Base-by-base conservation (phyloP, 1,139 yeast genomes). In the Pichia cactophila region DNA sequence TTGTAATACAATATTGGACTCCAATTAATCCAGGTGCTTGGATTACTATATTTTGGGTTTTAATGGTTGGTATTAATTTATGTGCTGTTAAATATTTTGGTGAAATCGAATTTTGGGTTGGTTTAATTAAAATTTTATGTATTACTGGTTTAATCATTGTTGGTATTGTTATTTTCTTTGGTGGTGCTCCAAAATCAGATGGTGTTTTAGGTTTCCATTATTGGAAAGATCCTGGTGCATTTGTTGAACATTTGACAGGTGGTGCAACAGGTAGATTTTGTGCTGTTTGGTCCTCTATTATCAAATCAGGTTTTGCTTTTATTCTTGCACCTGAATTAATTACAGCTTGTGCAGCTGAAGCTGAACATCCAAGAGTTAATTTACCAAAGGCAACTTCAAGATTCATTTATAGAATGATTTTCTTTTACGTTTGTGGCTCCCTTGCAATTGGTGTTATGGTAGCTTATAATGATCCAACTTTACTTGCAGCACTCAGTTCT, bases 241-340 rank as follows among this genome's bases (percentile, higher is more conserved):
- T 69, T 53, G 56, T 54, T 35, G 64, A 69, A 50, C 70, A 71
- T 54, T 60, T 78, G 45, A 68, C 66, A 10, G 63, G 69, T 26
- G 78, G 86, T 11, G 64, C 74, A 33, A 80, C 86, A n/a, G 95
- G 94, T 33, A 68, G 81, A 58, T 82, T 83, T 60, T 70, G 81
- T 50, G 87, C 85, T 42, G 81, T 86, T 82, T 77, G 83, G 58
- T 72, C 81, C 16, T 78, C 87, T 7, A 70, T 83, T 58, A 77
- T 83, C 54, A 76, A 76, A 54, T 83, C 90, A 39, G 87, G 87
- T 55, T 88, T 88, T 70, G 83, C 95, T 42, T 83, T 85, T 58
- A 78, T 75, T 60, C 48, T 61, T 33, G 50, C 57, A 50, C 68
- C 55, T 45, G 68, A 62, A 51, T 54, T 61, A 31, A 54, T 61